phyloP scores from a whole-genome alignment of 257 asterid genomes.

The Thymus quinquecostatus region DNA sequence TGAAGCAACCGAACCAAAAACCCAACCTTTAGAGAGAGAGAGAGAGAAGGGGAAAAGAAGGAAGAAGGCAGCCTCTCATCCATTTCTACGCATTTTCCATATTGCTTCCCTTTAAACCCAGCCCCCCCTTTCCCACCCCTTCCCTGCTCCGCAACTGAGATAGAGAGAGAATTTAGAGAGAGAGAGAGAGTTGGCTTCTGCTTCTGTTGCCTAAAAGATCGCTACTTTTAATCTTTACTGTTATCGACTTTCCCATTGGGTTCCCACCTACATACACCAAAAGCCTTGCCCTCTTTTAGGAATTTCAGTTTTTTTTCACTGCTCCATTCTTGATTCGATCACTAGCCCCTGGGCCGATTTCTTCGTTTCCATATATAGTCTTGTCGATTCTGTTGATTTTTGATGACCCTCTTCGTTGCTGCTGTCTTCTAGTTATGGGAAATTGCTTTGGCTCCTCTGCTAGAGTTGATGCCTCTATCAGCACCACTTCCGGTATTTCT shows the following conservation, averaged over 20 bases:
- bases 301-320: slow-evolving; percentile 16
- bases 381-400: background rate
- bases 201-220: slow-evolving; percentile 26
- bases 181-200: slow-evolving; percentile 18
- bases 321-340: slow-evolving; percentile 25
- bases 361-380: background rate
- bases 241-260: slow-evolving; percentile 11
- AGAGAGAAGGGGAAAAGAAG: background rate
- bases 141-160: slow-evolving; percentile 5
- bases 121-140: background rate
- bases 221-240: slow-evolving; percentile 24
- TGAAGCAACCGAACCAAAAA: background rate
- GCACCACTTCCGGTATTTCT: slow-evolving; percentile 64
- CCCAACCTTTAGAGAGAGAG: slow-evolving; percentile 4
- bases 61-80: slow-evolving; percentile 36
- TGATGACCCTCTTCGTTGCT: slow-evolving; percentile 28
- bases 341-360: background rate
- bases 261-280: slow-evolving; percentile 21
- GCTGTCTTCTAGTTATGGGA: slow-evolving; percentile 59
- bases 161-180: slow-evolving; percentile 11
- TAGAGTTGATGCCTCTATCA: slow-evolving; percentile 78
- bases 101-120: slow-evolving; percentile 31
- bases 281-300: slow-evolving; percentile 20
- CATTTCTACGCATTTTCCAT: slow-evolving; percentile 46
- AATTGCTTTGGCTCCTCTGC: slow-evolving; percentile 82